These are phyloP conservation scores for Elymus sibiricus DNA, from an alignment of 176 grass and related monocot genomes.

Conservation along the genomic window DNA sequence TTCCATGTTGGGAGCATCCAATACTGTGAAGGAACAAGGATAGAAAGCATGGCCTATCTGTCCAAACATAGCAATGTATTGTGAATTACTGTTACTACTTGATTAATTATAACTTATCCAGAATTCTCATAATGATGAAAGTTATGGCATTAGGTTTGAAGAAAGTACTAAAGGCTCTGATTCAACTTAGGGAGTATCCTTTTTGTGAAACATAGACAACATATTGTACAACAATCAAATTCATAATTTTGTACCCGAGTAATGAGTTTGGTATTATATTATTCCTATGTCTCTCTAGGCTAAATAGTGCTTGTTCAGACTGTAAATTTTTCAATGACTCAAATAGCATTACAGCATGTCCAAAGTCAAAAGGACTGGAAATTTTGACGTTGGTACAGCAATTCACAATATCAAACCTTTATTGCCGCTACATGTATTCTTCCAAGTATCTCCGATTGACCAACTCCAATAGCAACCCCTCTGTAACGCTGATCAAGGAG, in stretches of 20 bases:
- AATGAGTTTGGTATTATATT: conserved; percentile 16
- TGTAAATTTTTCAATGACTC: not conserved
- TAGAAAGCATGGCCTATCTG: conserved; percentile 89
- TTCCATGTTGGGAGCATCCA: conserved; percentile 98
- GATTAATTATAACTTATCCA: not conserved
- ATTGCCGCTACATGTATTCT: conserved; percentile 96
- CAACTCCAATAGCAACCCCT: conserved; percentile 92
- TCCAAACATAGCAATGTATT: conserved; percentile 16
- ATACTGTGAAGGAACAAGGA: conserved; percentile 95
- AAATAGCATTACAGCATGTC: conserved; percentile 2
- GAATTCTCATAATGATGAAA: not conserved
- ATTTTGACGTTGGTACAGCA: not conserved
- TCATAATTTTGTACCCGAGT: not conserved
- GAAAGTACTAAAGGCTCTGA: not conserved
- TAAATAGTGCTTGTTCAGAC: not conserved
- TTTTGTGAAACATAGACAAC: not conserved
- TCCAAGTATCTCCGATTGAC: conserved; percentile 95
- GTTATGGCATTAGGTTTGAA: not conserved
- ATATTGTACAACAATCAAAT: not conserved
- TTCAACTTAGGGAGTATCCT: not conserved
- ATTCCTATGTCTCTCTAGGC: not conserved
- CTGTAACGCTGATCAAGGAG: conserved; percentile 86
- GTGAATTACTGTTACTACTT: not conserved
- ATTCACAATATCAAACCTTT: conserved; percentile 59
- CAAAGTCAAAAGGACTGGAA: not conserved